These are phyloP conservation scores for Suillus luteus DNA, from an alignment of 768 basidiomycete genomes.

Conservation along the genomic window DNA sequence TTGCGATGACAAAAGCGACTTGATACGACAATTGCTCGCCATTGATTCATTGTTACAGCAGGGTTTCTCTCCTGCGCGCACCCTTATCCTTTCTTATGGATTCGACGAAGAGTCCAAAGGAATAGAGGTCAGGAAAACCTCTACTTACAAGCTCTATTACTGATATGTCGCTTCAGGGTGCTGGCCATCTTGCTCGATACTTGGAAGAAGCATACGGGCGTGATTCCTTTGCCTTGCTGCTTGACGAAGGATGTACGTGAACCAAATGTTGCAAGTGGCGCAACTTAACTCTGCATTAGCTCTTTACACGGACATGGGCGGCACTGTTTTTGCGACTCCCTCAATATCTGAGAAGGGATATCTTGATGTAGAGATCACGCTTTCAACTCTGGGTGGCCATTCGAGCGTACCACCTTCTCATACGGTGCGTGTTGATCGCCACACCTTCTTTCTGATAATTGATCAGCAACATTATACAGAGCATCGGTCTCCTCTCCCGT, in stretches of 20 bases:
- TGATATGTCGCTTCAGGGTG: constrained; percentile 44
- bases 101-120: constrained; percentile 63
- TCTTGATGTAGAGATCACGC: constrained; percentile 58
- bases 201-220: constrained; percentile 64
- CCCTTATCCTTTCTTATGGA: constrained; percentile 42
- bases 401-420: constrained; percentile 79
- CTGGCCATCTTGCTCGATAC: constrained; percentile 43
- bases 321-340: constrained; percentile 49
- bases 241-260: constrained; percentile 80
- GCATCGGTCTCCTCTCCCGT: constrained; percentile 74
- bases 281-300: constrained; percentile 1
- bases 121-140: constrained; percentile 33
- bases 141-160: not conserved
- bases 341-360: constrained; percentile 76
- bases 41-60: constrained; percentile 48
- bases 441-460: not conserved
- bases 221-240: constrained; percentile 68
- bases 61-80: constrained; percentile 48
- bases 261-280: not conserved
- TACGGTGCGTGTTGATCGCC: constrained; percentile 48
- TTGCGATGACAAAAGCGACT: constrained; percentile 69
- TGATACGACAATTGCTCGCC: constrained; percentile 54
- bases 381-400: constrained; percentile 73
- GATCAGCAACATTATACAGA: constrained; percentile 35
- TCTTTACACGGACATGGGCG: constrained; percentile 10